phyloP scores from a whole-genome alignment of 129 eudicot species.

The Chrysanthemum lavandulifolium region DNA sequence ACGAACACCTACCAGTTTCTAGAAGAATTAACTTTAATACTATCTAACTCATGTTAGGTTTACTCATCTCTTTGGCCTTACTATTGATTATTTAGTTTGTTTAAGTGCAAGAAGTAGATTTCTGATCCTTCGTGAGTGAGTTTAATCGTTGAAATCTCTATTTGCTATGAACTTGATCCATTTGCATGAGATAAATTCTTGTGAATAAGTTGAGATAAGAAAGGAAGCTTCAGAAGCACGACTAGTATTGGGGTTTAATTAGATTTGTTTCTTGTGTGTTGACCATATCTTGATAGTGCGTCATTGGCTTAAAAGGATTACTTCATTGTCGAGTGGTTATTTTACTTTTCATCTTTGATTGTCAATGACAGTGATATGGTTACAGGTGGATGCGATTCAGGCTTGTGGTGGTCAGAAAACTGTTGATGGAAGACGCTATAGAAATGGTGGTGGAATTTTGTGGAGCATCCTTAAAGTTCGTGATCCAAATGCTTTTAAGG shows the following conservation, averaged over 20 bases:
- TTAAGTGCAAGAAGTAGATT: neutral
- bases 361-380: constrained; percentile 14
- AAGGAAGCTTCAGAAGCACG: neutral
- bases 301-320: constrained; percentile 8
- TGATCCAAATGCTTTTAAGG: constrained; percentile 87
- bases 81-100: neutral
- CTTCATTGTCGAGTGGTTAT: neutral
- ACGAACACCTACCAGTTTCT: too few relatives aligned
- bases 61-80: neutral
- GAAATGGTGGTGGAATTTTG: constrained; percentile 82
- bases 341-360: neutral
- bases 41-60: neutral
- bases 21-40: neutral
- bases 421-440: constrained; percentile 61
- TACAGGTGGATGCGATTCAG: constrained; percentile 93
- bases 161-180: constrained; percentile 2
- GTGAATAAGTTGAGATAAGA: constrained; percentile 3
- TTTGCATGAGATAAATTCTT: neutral
- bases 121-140: neutral
- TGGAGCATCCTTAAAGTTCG: constrained; percentile 75
- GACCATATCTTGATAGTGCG: constrained; percentile 15
- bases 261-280: constrained; percentile 3
- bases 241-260: neutral
- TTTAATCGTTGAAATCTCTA: neutral
- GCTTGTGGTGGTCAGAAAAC: constrained; percentile 98